Evolutionary conservation across 1,139 yeast genomes (phyloP).

Genomic region (Yamadazyma buinensis): DNA sequence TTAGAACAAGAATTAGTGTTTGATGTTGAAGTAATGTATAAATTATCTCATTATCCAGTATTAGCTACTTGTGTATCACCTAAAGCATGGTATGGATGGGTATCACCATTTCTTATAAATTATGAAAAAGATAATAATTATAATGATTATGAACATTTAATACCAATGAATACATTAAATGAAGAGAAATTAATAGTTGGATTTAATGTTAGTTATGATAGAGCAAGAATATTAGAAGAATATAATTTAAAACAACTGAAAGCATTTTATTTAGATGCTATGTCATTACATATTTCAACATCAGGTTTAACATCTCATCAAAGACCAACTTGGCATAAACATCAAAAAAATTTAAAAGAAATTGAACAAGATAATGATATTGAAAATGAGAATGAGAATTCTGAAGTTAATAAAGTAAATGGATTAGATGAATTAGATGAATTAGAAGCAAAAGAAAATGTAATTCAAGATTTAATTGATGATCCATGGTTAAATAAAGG

Average conservation of each 20-base stretch:
- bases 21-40: conserved; percentile 87
- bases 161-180: conserved; percentile 60
- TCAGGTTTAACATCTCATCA: conserved; percentile 94
- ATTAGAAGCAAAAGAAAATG: background rate
- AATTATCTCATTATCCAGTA: conserved; percentile 68
- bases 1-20: conserved; percentile 65
- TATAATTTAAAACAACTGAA: conserved; percentile 64
- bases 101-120: conserved; percentile 65
- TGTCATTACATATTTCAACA: conserved; percentile 88
- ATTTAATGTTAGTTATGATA: conserved; percentile 86
- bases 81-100: conserved; percentile 93
- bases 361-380: conserved; percentile 26
- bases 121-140: conserved; percentile 25
- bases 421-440: conserved; percentile 4
- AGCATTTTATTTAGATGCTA: conserved; percentile 82
- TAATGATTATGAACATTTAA: conserved; percentile 57
- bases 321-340: conserved; percentile 72
- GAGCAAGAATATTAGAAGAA: conserved; percentile 84
- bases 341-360: conserved; percentile 39
- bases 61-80: conserved; percentile 79
- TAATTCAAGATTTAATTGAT: conserved; percentile 30
- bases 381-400: conserved; percentile 2
- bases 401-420: background rate
- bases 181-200: conserved; percentile 69
- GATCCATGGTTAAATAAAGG: conserved; percentile 83